phyloP scores from a whole-genome alignment of 768 basidiomycete genomes.

The Hydnum rufescens region DNA sequence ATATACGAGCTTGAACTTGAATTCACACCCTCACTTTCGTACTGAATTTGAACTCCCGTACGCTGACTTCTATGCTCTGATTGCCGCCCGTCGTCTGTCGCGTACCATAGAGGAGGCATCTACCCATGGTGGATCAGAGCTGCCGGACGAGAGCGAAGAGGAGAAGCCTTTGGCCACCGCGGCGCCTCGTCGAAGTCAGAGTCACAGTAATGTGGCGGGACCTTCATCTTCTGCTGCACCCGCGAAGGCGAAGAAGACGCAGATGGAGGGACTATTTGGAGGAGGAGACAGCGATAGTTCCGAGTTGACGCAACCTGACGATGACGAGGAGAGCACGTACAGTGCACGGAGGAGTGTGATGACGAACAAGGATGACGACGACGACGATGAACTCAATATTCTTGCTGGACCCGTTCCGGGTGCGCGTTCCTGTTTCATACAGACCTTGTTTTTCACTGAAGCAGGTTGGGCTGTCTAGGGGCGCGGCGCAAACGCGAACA shows the following conservation, averaged over 20 bases:
- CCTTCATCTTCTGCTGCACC: background rate
- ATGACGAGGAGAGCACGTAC: background rate
- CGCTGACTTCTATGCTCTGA: constrained; percentile 35
- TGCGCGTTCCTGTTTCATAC: too few species aligned
- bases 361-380: background rate
- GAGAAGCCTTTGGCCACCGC: background rate
- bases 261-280: background rate
- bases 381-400: background rate
- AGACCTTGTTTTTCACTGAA: too few species aligned
- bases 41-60: constrained; percentile 39
- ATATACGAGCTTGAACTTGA: too few species aligned
- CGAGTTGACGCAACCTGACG: background rate
- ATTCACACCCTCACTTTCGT: constrained; percentile 56
- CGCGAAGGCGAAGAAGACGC: background rate
- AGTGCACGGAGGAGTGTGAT: background rate
- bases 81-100: constrained; percentile 41
- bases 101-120: background rate
- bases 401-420: background rate
- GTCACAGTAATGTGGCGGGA: background rate
- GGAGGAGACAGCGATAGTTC: background rate
- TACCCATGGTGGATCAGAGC: background rate
- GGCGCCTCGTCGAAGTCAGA: background rate
- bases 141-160: background rate
- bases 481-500: background rate
- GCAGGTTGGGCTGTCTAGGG: background rate